These are phyloP conservation scores for Voacanga thouarsii DNA, from an alignment of 257 asterid species.

Conservation along the genomic window DNA sequence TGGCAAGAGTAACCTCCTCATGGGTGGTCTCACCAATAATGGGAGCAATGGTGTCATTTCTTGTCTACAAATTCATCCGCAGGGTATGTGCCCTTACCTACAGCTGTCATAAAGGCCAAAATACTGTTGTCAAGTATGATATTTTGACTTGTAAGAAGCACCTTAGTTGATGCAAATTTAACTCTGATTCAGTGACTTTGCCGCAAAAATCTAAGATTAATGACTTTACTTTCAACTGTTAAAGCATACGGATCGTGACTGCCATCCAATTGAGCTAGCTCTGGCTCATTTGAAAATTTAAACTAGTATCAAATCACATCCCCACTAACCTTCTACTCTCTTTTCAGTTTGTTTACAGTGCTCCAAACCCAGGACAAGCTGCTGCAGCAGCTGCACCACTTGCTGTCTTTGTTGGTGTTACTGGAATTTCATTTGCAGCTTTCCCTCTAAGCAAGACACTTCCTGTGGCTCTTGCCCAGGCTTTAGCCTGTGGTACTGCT, in stretches of 20 bases:
- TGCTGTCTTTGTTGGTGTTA: slow-evolving; percentile 78
- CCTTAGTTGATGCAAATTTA: neutral
- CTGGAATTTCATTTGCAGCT: slow-evolving; percentile 73
- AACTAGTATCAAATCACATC: neutral
- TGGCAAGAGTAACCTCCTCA: slow-evolving; percentile 82
- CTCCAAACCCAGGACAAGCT: slow-evolving; percentile 93
- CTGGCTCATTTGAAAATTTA: neutral
- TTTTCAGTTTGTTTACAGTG: slow-evolving; percentile 89
- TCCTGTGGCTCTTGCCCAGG: slow-evolving; percentile 50
- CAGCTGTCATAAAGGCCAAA: neutral
- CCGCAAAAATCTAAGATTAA: neutral
- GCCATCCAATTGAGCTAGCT: neutral
- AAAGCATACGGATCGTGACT: neutral
- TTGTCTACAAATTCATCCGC: slow-evolving; percentile 89
- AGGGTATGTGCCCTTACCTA: slow-evolving; percentile 45
- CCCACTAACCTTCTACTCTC: slow-evolving; percentile 38
- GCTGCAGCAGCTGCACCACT: slow-evolving; percentile 93
- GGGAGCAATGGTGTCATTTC: slow-evolving; percentile 82
- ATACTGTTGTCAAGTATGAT: neutral
- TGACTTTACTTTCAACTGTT: neutral
- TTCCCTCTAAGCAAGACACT: slow-evolving; percentile 67
- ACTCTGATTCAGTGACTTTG: neutral
- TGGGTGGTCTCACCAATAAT: slow-evolving; percentile 87
- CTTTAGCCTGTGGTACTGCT: slow-evolving; percentile 60
- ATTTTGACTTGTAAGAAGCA: neutral